Evolutionary conservation across 345 rosid species (phyloP).

Genomic region (Rhizophora apiculata): DNA sequence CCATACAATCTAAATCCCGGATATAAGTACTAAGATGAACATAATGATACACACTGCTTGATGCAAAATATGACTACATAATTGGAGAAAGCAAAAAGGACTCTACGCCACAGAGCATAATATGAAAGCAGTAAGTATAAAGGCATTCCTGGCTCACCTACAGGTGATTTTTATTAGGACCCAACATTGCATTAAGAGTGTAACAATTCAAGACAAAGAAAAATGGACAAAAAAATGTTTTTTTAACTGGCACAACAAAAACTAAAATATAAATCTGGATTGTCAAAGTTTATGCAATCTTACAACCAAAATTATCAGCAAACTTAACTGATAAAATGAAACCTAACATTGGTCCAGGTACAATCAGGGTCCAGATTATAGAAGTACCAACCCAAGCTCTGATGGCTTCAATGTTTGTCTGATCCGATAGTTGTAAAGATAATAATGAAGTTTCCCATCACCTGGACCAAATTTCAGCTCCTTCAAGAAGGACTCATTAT

Average conservation of each 20-base stretch:
- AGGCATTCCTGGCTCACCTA: too few species aligned
- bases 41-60: background rate
- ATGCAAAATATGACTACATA: background rate
- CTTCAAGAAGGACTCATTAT: conserved; percentile 71
- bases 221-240: conserved; percentile 1
- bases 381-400: conserved; percentile 80
- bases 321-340: background rate
- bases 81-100: too few species aligned
- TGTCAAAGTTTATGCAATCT: background rate
- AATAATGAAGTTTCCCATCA: conserved; percentile 86
- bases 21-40: background rate
- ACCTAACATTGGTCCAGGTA: background rate
- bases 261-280: background rate
- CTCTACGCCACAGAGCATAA: too few species aligned
- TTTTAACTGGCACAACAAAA: background rate
- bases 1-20: background rate
- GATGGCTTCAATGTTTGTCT: conserved; percentile 53
- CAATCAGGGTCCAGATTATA: conserved; percentile 31
- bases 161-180: background rate
- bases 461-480: conserved; percentile 88
- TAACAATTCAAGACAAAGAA: background rate
- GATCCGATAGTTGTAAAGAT: conserved; percentile 70
- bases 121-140: too few species aligned
- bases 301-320: conserved; percentile 2
- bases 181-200: background rate